Base-by-base conservation (phyloP, 2,329 filamentous ascomycete species). In the Escovopsis sp. region DNA sequence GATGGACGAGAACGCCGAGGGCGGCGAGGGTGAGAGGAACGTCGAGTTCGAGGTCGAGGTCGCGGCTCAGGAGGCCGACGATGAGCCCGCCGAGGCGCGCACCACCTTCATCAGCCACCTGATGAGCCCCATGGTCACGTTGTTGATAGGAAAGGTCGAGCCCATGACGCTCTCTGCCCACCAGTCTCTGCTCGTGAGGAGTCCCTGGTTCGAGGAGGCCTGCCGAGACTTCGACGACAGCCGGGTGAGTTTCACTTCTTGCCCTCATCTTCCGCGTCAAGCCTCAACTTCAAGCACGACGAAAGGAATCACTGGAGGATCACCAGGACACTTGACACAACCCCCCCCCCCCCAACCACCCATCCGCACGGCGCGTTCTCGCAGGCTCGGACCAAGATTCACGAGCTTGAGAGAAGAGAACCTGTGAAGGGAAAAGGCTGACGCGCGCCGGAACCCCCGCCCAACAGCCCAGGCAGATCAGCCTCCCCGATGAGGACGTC, bases 91-190 rank as follows among this genome's bases (percentile, higher is more conserved):
- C 27, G 27, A 30, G 13, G 55, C 62, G 41, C 65, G 66, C 49
- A 49, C 55, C 6, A 64, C 60, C 31, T 79, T 76, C 50, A 58
- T 71, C 39, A 70, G 65, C 53, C 83, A 81, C 51, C 67, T 87
- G 16, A 71, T 67, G 47, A 85, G 79, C 47, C 81, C 83, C 0
- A 67, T 85, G 10, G 74, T 87, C 29, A 76, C 76, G 13, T 61
- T 87, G 25, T 55, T 77, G n/a, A 68, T 86, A 15, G 81, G 81
- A 11, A 61, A 63, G 38, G 77, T 70, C 43, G 74, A 76, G 5
- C 68, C 74, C 51, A 77, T 75, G 9, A 67, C 77, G 29, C 71
- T 95, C 44, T 79, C 76, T 20, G 85, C 85, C 7, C 88, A 95
- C 59, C 81, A 94, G 62, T 79, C 69, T 3, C 71, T 95, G 24